Conservation (phyloP, 2,329 filamentous ascomycete genomes). For the Lachnellula arida region DNA sequence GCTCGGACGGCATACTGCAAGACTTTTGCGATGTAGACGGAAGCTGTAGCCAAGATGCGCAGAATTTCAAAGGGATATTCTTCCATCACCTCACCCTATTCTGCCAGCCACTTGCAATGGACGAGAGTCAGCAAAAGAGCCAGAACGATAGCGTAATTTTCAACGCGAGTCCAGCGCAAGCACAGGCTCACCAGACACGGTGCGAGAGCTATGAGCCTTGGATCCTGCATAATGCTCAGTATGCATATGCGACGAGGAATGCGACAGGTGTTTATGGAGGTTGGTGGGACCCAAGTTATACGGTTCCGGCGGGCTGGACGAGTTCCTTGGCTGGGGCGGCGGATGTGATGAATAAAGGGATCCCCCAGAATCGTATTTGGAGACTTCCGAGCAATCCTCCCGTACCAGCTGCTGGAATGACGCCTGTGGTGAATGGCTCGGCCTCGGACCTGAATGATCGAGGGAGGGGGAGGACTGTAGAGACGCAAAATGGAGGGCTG, state of each 20-base stretch:
- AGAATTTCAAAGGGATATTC: slow-evolving; percentile 93
- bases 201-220: slow-evolving; percentile 67
- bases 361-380: no score
- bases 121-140: no score
- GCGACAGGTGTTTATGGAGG: slow-evolving; percentile 67
- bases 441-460: no score
- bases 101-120: slow-evolving; percentile 57
- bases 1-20: slow-evolving; percentile 74
- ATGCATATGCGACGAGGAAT: slow-evolving; percentile 68
- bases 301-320: slow-evolving; percentile 50
- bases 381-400: no score
- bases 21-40: slow-evolving; percentile 77
- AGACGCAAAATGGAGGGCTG: slow-evolving; percentile 81
- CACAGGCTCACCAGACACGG: slow-evolving; percentile 47
- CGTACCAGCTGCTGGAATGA: no score
- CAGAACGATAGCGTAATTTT: slow-evolving; percentile 18
- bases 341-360: no score
- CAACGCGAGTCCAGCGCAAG: slow-evolving; percentile 25
- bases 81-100: slow-evolving; percentile 83
- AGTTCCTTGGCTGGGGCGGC: no score
- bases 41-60: slow-evolving; percentile 74
- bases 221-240: slow-evolving; percentile 73
- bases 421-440: no score
- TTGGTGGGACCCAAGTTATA: slow-evolving; percentile 71
- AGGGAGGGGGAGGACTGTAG: slow-evolving; percentile 70